A percentile compares a stretch with the other conserved stretches of the same genome.
phyloP scores from a whole-genome alignment of 2,329 filamentous ascomycete genomes.

The Claviceps pusilla region DNA sequence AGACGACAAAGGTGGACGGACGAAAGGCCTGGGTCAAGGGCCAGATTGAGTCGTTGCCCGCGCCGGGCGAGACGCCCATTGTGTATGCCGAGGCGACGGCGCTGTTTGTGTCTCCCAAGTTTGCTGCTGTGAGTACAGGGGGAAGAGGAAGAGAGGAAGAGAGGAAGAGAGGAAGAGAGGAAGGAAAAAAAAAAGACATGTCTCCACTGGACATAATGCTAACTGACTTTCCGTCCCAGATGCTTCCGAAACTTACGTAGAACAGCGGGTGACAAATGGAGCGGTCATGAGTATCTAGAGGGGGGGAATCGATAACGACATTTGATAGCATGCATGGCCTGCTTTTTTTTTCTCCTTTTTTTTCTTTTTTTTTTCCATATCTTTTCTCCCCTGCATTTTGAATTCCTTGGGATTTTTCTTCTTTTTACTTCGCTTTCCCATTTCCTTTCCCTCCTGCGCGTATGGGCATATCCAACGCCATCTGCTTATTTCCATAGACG shows the following conservation, averaged over 20 bases:
- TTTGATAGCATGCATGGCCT: neutral
- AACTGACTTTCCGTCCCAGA: neutral
- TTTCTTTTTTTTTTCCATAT: neutral
- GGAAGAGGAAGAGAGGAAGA: no score
- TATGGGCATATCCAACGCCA: no score
- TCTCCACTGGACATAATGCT: neutral
- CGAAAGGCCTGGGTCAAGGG: slow-evolving; percentile 91
- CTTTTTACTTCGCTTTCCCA: no score
- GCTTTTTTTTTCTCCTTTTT: neutral
- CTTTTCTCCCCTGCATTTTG: no score
- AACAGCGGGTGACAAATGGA: neutral
- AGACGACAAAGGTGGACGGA: slow-evolving; percentile 74
- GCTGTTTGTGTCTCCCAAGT: slow-evolving; percentile 76
- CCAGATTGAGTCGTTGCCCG: slow-evolving; percentile 61
- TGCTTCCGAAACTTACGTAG: neutral
- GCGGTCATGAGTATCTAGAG: no score
- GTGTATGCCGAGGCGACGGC: slow-evolving; percentile 71
- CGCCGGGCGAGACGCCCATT: slow-evolving; percentile 43
- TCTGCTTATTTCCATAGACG: no score
- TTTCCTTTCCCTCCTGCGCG: no score
- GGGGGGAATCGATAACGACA: no score
- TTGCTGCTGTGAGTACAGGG: slow-evolving; percentile 49
- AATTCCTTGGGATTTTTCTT: no score
- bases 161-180: neutral
- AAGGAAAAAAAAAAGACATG: neutral